These are phyloP conservation scores for Wickerhamiella bombiphila DNA, from an alignment of 805 yeast species.

Conservation along the genomic window DNA sequence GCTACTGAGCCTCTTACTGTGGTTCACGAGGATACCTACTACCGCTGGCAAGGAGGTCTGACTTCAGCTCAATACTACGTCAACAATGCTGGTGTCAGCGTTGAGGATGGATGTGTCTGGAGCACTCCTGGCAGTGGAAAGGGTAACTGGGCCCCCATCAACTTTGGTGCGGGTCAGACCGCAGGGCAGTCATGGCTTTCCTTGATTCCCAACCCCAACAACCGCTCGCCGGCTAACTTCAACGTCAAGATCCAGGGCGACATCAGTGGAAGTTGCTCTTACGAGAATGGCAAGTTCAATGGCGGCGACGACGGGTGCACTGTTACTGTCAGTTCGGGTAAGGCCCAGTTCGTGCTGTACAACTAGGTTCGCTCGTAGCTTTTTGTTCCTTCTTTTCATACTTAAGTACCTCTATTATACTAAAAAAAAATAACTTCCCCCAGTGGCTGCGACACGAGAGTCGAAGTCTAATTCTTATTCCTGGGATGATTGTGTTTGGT, in stretches of 20 bases:
- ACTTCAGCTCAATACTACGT: slow-evolving; percentile 97
- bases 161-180: slow-evolving; percentile 82
- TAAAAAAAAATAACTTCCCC: slow-evolving; percentile 5
- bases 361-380: slow-evolving; percentile 13
- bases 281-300: slow-evolving; percentile 62
- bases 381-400: slow-evolving; percentile 2
- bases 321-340: slow-evolving; percentile 72
- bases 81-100: slow-evolving; percentile 86
- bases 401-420: neutral
- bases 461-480: too few species aligned
- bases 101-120: slow-evolving; percentile 91
- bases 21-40: slow-evolving; percentile 66
- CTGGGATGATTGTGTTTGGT: too few species aligned
- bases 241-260: slow-evolving; percentile 57
- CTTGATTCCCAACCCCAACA: slow-evolving; percentile 91
- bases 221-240: slow-evolving; percentile 49
- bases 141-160: slow-evolving; percentile 98
- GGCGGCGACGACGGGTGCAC: slow-evolving; percentile 87
- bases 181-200: slow-evolving; percentile 67
- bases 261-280: slow-evolving; percentile 61
- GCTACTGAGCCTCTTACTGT: slow-evolving; percentile 52
- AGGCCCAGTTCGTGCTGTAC: slow-evolving; percentile 72
- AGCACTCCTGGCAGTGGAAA: slow-evolving; percentile 61
- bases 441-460: too few species aligned
- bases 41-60: slow-evolving; percentile 60